These are phyloP conservation scores for Termitomyces sp. DNA, from an alignment of 768 basidiomycete genomes.

Conservation along the genomic window DNA sequence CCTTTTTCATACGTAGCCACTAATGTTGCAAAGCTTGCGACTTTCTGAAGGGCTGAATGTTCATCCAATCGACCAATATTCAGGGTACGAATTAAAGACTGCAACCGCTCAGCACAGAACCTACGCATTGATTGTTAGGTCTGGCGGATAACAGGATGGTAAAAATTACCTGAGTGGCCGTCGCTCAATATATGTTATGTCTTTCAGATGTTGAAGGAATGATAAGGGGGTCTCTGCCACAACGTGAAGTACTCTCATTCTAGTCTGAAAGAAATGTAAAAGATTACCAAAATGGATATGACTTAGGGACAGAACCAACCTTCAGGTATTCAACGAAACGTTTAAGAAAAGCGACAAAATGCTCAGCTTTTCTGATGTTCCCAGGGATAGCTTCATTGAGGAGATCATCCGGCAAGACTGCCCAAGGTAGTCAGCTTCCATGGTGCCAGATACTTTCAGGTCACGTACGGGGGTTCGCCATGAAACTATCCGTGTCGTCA, in stretches of 20 bases:
- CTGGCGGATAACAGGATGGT: background rate
- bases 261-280: conserved; percentile 49
- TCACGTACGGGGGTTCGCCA: conserved; percentile 78
- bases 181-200: conserved; percentile 97
- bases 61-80: conserved; percentile 90
- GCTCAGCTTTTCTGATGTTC: conserved; percentile 97
- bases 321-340: conserved; percentile 98
- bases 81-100: conserved; percentile 89
- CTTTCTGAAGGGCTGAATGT: conserved; percentile 87
- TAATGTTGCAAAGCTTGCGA: conserved; percentile 92
- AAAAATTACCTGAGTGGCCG: conserved; percentile 76
- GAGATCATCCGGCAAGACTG: conserved; percentile 91
- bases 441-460: background rate
- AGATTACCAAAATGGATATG: background rate
- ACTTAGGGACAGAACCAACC: conserved; percentile 33
- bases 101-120: conserved; percentile 94
- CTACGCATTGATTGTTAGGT: conserved; percentile 31
- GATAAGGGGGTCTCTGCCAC: conserved; percentile 97
- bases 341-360: conserved; percentile 97
- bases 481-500: conserved; percentile 76
- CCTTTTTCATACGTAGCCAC: conserved; percentile 99
- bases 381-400: conserved; percentile 95
- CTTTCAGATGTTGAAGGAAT: conserved; percentile 96
- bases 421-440: conserved; percentile 1
- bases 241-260: conserved; percentile 99